Conservation (phyloP, 2,329 filamentous ascomycete species). For the Trichoderma atroviride region DNA sequence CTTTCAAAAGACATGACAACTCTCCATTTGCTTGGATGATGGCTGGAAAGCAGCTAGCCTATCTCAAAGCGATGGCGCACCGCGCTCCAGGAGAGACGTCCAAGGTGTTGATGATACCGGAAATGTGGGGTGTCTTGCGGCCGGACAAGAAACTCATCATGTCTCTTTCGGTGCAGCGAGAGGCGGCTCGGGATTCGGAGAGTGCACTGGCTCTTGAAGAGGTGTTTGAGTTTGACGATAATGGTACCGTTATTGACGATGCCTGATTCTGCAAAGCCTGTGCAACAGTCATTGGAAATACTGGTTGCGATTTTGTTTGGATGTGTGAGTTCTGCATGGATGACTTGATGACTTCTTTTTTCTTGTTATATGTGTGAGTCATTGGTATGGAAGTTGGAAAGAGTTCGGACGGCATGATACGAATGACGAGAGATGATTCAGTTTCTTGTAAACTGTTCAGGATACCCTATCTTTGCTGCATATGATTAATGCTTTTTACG, state of each 20-base stretch:
- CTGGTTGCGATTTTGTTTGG: background rate
- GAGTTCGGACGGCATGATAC: background rate
- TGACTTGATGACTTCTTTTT: background rate
- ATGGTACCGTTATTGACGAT: conserved; percentile 38
- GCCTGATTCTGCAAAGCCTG: conserved; percentile 25
- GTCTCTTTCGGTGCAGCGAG: conserved; percentile 29
- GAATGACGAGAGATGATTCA: background rate
- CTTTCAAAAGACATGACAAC: conserved; percentile 46
- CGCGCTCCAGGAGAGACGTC: conserved; percentile 8
- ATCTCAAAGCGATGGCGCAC: conserved; percentile 47
- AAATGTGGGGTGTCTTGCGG: conserved; percentile 42
- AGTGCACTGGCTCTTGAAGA: conserved; percentile 35
- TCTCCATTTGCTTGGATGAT: conserved; percentile 50
- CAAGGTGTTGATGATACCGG: conserved; percentile 41
- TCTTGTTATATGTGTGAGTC: background rate
- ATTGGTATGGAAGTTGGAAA: background rate
- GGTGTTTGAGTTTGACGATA: conserved; percentile 36
- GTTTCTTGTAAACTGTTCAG: background rate
- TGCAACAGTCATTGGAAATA: background rate
- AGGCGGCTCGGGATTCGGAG: conserved; percentile 31
- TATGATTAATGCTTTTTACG: background rate
- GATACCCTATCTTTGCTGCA: background rate
- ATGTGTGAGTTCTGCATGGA: background rate
- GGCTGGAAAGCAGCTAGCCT: conserved; percentile 51
- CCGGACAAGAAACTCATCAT: conserved; percentile 42